Conservation (phyloP, 768 basidiomycete genomes). For the Boletus edulis region DNA sequence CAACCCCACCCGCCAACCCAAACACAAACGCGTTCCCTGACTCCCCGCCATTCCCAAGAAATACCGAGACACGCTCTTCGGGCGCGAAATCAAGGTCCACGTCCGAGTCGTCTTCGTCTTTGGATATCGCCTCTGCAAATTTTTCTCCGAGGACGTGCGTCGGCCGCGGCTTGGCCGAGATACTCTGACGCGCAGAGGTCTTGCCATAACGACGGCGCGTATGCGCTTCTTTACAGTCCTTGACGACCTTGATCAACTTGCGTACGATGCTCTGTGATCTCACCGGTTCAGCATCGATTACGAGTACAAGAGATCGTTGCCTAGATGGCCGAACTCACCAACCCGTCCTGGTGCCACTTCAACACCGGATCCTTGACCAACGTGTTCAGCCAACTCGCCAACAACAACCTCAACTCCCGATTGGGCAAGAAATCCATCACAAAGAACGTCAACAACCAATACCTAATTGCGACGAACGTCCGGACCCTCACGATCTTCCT, state of each 20-base stretch:
- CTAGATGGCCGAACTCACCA: slow-evolving; percentile 47
- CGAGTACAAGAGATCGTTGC: not conserved
- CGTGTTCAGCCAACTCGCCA: slow-evolving; percentile 83
- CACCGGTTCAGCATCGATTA: slow-evolving; percentile 6
- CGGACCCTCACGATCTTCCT: slow-evolving; percentile 80
- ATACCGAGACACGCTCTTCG: slow-evolving; percentile 43
- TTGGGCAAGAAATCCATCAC: slow-evolving; percentile 84
- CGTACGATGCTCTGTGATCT: slow-evolving; percentile 67
- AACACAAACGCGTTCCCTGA: slow-evolving; percentile 45
- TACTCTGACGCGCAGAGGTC: slow-evolving; percentile 30
- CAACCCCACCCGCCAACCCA: slow-evolving; percentile 24
- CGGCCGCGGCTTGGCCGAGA: slow-evolving; percentile 32
- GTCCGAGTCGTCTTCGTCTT: slow-evolving; percentile 60
- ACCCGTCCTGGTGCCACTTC: slow-evolving; percentile 62
- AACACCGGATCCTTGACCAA: slow-evolving; percentile 69
- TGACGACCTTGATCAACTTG: slow-evolving; percentile 78
- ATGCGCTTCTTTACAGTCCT: slow-evolving; percentile 75
- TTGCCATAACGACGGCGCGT: slow-evolving; percentile 37
- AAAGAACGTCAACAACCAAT: slow-evolving; percentile 92
- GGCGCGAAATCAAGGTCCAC: slow-evolving; percentile 76
- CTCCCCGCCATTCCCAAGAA: slow-evolving; percentile 34
- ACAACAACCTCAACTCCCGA: slow-evolving; percentile 65
- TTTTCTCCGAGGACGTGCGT: slow-evolving; percentile 58
- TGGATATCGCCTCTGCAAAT: slow-evolving; percentile 56
- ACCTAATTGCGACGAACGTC: slow-evolving; percentile 86